Evolutionary conservation across 768 basidiomycete genomes (phyloP).

Genomic region (Udeniomyces megalosporus): DNA sequence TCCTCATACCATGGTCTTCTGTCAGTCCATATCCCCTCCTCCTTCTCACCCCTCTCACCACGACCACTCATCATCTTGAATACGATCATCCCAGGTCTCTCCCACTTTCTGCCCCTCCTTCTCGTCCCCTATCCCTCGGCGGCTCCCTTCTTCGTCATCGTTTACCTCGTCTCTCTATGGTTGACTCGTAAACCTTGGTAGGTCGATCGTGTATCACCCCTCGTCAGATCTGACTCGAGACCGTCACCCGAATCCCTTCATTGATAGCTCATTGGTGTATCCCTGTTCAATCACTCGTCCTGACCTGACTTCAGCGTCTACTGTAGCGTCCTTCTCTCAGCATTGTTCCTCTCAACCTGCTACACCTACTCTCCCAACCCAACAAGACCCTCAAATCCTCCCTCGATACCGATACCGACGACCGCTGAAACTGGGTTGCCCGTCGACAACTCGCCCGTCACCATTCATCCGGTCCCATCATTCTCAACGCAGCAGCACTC

Average conservation of each 20-base stretch:
- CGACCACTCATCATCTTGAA: background rate
- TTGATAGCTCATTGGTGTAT: background rate
- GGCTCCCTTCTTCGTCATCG: background rate
- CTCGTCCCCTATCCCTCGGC: slow-evolving; percentile 3
- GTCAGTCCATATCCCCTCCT: background rate
- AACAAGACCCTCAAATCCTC: background rate
- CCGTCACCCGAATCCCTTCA: too few relatives aligned
- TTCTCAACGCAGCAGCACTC: background rate
- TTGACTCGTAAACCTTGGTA: background rate
- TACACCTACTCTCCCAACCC: background rate
- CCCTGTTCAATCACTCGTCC: background rate
- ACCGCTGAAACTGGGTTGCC: too few relatives aligned
- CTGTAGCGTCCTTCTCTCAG: slow-evolving; percentile 4
- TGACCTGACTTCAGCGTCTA: background rate
- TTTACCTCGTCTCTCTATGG: slow-evolving; percentile 4
- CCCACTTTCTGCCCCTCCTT: slow-evolving; percentile 2
- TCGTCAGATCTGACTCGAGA: background rate
- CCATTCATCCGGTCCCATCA: background rate
- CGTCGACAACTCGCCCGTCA: background rate
- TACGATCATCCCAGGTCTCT: background rate
- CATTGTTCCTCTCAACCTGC: background rate
- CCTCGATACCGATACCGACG: background rate
- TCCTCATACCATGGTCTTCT: too few relatives aligned
- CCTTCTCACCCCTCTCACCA: background rate
- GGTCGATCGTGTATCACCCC: background rate